Conservation (phyloP, 2,329 filamentous ascomycete genomes). For the Elsinoe perseae region DNA sequence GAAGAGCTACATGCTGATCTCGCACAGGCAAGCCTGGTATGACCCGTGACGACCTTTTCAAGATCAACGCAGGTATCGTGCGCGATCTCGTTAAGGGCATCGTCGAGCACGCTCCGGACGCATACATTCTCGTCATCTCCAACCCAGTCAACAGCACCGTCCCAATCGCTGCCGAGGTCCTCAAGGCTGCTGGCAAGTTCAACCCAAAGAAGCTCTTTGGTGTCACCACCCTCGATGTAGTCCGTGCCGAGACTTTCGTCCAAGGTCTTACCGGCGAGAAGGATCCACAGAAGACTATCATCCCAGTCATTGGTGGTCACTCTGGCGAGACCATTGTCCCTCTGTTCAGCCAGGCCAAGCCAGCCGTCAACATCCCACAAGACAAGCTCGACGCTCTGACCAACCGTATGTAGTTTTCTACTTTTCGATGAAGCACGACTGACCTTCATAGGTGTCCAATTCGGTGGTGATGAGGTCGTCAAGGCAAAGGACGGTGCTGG, state of each 20-base stretch:
- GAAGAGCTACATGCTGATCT: conserved; percentile 14
- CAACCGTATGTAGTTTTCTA: conserved; percentile 56
- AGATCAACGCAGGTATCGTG: conserved; percentile 98
- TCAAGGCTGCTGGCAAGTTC: conserved; percentile 89
- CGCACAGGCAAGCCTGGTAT: conserved; percentile 88
- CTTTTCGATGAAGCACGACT: not conserved
- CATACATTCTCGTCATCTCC: conserved; percentile 92
- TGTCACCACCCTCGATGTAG: conserved; percentile 97
- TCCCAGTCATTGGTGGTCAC: conserved; percentile 94
- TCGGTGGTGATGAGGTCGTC: conserved; percentile 95
- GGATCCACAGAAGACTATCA: conserved; percentile 71
- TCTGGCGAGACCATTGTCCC: conserved; percentile 97
- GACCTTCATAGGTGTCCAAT: conserved; percentile 61
- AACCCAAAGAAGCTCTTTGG: conserved; percentile 94
- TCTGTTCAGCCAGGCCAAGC: conserved; percentile 85
- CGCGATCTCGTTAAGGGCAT: conserved; percentile 84
- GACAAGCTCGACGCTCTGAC: conserved; percentile 88
- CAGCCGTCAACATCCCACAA: conserved; percentile 68
- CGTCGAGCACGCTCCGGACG: conserved; percentile 83
- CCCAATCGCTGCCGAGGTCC: conserved; percentile 91
- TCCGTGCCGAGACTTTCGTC: conserved; percentile 95
- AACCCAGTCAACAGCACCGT: conserved; percentile 99
- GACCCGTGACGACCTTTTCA: conserved; percentile 99
- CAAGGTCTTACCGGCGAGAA: conserved; percentile 74
- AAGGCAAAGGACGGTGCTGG: conserved; percentile 89